Evolutionary conservation across 1,139 yeast species (phyloP), one percentile per base, ranked within the genome.

Genomic region (Candida sp.): DNA sequence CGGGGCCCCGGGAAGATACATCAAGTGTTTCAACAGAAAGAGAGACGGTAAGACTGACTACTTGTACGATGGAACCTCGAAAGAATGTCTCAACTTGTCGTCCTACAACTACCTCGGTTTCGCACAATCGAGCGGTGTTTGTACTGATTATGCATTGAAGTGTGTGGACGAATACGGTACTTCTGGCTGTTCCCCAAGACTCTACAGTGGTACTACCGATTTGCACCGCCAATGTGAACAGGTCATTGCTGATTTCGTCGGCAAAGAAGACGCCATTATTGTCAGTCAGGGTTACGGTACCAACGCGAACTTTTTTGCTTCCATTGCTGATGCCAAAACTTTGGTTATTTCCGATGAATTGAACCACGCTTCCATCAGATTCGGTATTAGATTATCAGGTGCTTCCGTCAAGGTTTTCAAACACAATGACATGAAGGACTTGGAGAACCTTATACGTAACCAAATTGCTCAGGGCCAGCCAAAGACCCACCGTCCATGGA

Each of bases 281-380:
- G 90, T 90, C 57, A 87, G 96, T 47, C 96, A 92, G 88, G 99
- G 99, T 51, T 94, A 92, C 67, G 96, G 97, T 60, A 94, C 99
- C 9, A 94, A 94, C 67, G 97, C 97, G n/a, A 87, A 88, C 62
- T 76, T 94, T 51, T 94, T 96, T 66, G 80, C 93, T 30, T 84
- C 96, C 3, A 75, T 94, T 53, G 90, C 91, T 44, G 97, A 93
- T 69, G 81, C 90, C 56, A 88, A 90, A 65, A 92, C 97, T 63
- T 80, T 96, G 58, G 94, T 96, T 50, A 89, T 96, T 51, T 88
- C 96, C 27, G 99, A 94, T 73, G 96, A 93, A 65, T 81, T 96
- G 62, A 94, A 94, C 69, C 99, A 94, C 68, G 96, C 98, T 1
- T 91, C 98, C 1, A 91, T 94, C 59, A 84, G 99, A 68, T 91